phyloP scores from a whole-genome alignment of 306 rosid species.

The Oxytropis ochrocephala region DNA sequence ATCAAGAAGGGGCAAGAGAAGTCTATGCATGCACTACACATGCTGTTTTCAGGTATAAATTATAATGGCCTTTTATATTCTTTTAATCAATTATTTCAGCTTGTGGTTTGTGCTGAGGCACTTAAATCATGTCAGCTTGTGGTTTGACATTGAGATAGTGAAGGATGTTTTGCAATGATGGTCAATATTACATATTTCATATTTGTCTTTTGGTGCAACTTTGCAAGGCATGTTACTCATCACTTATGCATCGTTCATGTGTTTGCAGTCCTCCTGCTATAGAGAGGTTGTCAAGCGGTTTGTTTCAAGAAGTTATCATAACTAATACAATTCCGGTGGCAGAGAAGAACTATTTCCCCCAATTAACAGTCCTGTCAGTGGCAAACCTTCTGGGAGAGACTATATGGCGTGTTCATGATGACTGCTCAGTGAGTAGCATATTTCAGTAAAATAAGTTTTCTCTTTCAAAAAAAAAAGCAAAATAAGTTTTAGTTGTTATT shows the following conservation, averaged over 20 bases:
- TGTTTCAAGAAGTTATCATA: constrained; percentile 93
- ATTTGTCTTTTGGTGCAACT: neutral
- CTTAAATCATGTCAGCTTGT: too few species aligned
- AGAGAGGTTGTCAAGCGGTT: constrained; percentile 83
- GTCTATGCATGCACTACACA: constrained; percentile 94
- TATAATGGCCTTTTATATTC: neutral
- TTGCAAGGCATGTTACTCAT: neutral
- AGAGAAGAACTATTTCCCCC: constrained; percentile 84
- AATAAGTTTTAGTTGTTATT: neutral
- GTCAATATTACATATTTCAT: neutral
- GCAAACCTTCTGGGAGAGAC: constrained; percentile 99
- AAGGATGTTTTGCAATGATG: neutral
- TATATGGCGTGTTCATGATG: constrained; percentile 98
- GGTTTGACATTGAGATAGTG: neutral
- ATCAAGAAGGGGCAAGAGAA: constrained; percentile 96
- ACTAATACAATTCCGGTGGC: constrained; percentile 86
- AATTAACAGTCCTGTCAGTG: constrained; percentile 80
- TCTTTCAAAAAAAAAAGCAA: too few species aligned
- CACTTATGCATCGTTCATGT: constrained; percentile 10
- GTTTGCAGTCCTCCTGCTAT: constrained; percentile 91
- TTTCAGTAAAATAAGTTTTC: constrained; percentile 52
- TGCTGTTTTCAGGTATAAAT: constrained; percentile 96
- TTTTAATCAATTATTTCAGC: neutral
- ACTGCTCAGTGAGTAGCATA: constrained; percentile 94
- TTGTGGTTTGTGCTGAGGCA: neutral